These are phyloP conservation scores for Scytalidium sp. DNA, from an alignment of 2,329 filamentous ascomycete genomes.

Conservation along the genomic window DNA sequence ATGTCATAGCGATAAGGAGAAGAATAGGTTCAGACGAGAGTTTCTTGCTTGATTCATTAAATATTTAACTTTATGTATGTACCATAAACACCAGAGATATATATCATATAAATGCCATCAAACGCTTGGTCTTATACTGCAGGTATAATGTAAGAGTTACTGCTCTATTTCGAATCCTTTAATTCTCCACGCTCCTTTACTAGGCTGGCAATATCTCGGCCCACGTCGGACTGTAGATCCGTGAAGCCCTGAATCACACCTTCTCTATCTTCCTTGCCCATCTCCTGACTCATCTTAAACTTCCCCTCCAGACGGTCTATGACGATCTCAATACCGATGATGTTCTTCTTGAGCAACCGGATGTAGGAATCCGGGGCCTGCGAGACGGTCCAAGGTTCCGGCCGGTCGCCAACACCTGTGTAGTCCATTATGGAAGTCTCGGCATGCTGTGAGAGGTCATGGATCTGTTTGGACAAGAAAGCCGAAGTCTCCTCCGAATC, in stretches of 20 bases:
- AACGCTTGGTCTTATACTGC: no score
- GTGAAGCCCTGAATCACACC: conserved; percentile 59
- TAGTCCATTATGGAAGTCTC: conserved; percentile 58
- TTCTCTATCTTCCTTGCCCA: conserved; percentile 45
- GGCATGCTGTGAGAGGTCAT: conserved; percentile 46
- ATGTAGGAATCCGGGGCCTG: conserved; percentile 57
- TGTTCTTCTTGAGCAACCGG: conserved; percentile 53
- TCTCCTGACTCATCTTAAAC: conserved; percentile 67
- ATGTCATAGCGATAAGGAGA: no score
- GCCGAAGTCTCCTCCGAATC: conserved; percentile 38
- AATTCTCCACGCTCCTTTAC: no score
- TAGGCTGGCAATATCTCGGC: no score
- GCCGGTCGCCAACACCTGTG: conserved; percentile 32
- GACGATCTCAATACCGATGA: conserved; percentile 59
- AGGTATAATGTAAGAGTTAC: no score
- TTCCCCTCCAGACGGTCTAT: conserved; percentile 56
- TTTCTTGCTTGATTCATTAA: no score
- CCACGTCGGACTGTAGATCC: no score
- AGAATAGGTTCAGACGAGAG: no score
- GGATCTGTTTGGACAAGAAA: conserved; percentile 50
- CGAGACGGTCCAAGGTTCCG: conserved; percentile 50
- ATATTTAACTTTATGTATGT: no score
- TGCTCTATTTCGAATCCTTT: no score
- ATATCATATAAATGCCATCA: no score
- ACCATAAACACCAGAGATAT: no score